These are phyloP conservation scores for Apostasia shenzhenica DNA, from an alignment of 106 monocot species.

Conservation along the genomic window DNA sequence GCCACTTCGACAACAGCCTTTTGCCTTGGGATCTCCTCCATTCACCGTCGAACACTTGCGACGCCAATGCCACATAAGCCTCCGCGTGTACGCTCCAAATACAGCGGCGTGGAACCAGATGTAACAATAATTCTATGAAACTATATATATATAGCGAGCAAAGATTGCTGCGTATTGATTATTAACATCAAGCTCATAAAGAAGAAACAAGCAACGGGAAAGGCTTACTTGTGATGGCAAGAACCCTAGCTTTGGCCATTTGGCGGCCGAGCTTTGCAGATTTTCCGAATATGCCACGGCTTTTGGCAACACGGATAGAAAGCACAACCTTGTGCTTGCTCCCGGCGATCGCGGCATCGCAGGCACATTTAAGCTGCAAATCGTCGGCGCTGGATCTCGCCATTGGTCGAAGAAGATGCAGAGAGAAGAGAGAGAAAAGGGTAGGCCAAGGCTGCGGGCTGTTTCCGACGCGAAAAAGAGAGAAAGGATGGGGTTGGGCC, in stretches of 20 bases:
- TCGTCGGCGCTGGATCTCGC: conserved; percentile 97
- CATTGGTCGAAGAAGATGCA: conserved; percentile 24
- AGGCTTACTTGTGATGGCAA: conserved; percentile 60
- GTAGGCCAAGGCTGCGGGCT: background rate
- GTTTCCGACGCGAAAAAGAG: background rate
- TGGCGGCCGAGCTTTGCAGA: conserved; percentile 57
- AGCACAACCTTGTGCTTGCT: conserved; percentile 68
- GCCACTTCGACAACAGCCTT: too few relatives aligned
- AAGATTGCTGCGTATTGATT: too few relatives aligned
- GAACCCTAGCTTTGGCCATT: conserved; percentile 94
- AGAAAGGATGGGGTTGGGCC: background rate
- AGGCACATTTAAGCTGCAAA: conserved; percentile 55
- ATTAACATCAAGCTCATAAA: too few relatives aligned
- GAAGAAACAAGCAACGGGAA: too few relatives aligned
- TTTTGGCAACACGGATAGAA: conserved; percentile 88
- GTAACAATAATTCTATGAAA: too few relatives aligned
- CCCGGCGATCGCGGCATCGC: conserved; percentile 75
- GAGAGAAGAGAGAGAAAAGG: background rate
- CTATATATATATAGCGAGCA: too few relatives aligned
- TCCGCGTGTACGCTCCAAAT: too few relatives aligned
- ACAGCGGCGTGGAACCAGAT: too few relatives aligned
- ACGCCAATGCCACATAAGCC: too few relatives aligned
- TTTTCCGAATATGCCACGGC: conserved; percentile 84
- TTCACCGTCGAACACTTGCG: too few relatives aligned
- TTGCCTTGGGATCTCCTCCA: too few relatives aligned